Conservation (phyloP, 345 rosid genomes). For the Ceriops zippeliana region DNA sequence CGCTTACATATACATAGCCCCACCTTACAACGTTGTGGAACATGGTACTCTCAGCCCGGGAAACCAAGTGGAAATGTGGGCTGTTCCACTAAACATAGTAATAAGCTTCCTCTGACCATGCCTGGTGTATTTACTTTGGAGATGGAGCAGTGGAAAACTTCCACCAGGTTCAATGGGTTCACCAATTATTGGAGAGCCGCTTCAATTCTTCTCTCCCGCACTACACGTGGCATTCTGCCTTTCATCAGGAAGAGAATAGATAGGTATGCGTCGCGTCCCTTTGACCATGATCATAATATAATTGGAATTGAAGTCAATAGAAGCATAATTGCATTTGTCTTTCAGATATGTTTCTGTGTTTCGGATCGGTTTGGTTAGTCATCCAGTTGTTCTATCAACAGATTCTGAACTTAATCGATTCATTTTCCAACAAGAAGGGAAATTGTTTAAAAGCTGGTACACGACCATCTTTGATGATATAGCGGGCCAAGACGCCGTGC, state of each 20-base stretch:
- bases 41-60: too few relatives aligned
- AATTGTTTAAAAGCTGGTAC: conserved; percentile 28
- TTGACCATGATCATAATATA: too few relatives aligned
- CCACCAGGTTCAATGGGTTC: conserved; percentile 33
- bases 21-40: too few relatives aligned
- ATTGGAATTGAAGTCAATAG: too few relatives aligned
- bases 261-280: conserved; percentile 10
- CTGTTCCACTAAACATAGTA: neutral
- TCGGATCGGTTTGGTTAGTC: conserved; percentile 36
- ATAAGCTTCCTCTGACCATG: neutral
- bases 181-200: conserved; percentile 27
- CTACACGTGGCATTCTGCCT: conserved; percentile 9
- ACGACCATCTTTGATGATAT: conserved; percentile 32
- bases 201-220: conserved; percentile 19
- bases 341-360: conserved; percentile 42
- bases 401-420: conserved; percentile 38
- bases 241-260: conserved; percentile 17
- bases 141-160: conserved; percentile 18
- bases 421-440: conserved; percentile 45
- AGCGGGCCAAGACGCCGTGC: conserved; percentile 28
- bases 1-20: too few relatives aligned
- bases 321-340: neutral
- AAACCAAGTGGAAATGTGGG: neutral
- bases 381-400: conserved; percentile 30
- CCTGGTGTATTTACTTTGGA: conserved; percentile 9